phyloP scores from a whole-genome alignment of 345 rosid genomes.

The Brassica cretica region DNA sequence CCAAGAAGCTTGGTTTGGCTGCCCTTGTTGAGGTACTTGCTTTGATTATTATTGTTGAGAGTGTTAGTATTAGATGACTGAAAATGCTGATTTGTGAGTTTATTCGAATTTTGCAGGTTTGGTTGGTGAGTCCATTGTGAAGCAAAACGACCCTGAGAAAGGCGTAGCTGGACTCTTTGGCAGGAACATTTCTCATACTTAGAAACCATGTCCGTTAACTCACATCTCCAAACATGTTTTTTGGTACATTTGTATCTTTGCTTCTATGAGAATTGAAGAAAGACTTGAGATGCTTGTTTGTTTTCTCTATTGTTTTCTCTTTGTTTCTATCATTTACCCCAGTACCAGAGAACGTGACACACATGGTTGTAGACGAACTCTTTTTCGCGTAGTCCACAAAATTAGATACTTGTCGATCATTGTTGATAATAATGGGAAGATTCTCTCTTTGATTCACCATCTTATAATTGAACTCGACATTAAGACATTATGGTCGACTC shows the following conservation, averaged over 20 bases:
- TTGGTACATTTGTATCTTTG: slow-evolving; percentile 1
- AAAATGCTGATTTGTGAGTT: not conserved
- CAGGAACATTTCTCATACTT: slow-evolving; percentile 62
- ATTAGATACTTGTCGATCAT: too few species aligned
- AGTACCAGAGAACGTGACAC: too few species aligned
- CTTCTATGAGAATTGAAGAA: not conserved
- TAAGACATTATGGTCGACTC: too few species aligned
- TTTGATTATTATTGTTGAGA: slow-evolving; percentile 1
- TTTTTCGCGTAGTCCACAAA: too few species aligned
- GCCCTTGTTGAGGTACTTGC: slow-evolving; percentile 30
- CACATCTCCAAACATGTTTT: not conserved
- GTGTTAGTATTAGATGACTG: not conserved
- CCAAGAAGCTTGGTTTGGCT: slow-evolving; percentile 83
- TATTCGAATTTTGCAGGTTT: slow-evolving; percentile 47
- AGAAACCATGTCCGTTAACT: not conserved
- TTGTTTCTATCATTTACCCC: too few species aligned
- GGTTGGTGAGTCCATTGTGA: slow-evolving; percentile 94
- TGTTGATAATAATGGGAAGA: too few species aligned
- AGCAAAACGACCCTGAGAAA: slow-evolving; percentile 74
- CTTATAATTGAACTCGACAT: too few species aligned
- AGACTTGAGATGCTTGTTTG: slow-evolving; percentile 3
- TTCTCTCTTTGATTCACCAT: too few species aligned
- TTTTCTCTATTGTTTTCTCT: not conserved
- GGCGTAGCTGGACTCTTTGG: slow-evolving; percentile 86
- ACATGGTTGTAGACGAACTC: too few species aligned